Base-by-base conservation (phyloP, 192 early-diverging fungal species). In the Backusella westeae region DNA sequence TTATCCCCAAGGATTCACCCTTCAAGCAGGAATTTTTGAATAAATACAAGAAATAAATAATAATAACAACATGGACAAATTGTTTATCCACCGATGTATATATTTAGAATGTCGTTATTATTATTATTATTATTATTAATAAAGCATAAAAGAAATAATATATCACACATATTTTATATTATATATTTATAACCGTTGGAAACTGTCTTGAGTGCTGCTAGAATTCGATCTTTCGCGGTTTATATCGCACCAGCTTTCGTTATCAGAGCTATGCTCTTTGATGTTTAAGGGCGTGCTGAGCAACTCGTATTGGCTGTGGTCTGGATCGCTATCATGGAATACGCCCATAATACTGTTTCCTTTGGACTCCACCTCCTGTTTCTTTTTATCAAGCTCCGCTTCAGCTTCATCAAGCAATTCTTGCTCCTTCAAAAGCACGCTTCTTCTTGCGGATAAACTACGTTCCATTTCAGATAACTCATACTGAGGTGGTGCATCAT, bases 1-100 rank as follows among this genome's bases (percentile, higher is more conserved):
- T 99, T 38, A 77, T 99, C n/a, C 89, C 91, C n/a, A 89, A 90
- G 53, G 78, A 67, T 15, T 82, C 85, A 46, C 46, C 81, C 4
- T 96, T 93, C 76, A 85, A 86, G 35, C 89, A 85, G 66, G 81
- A 83, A 68, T 96, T 94, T 75, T 76, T 91, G 69, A 80, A 84
- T 56, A 77, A 85, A 75, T 94, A 94, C 77, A 83, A 84, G 76
- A 85, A 88, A 75, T 86, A 32, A 32, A 32, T 32, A 32, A 32
- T 32, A 81, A 38, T 6, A 53, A 53, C 1, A 49, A 49, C 26
- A 3, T 63, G 56, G 56, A 63, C 26, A 63, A 63, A 63, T 29
- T 12, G 12, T 63, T 63, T 63, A 63, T 63, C 56, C 23, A 23
- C 10, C 4, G 56, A 63, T 32, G 29, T 63, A 29, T 63, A 29